Evolutionary conservation across 768 basidiomycete species (phyloP), one percentile per base, ranked within the genome.

Genomic region (button mushroom (Agaricus bisporus)): DNA sequence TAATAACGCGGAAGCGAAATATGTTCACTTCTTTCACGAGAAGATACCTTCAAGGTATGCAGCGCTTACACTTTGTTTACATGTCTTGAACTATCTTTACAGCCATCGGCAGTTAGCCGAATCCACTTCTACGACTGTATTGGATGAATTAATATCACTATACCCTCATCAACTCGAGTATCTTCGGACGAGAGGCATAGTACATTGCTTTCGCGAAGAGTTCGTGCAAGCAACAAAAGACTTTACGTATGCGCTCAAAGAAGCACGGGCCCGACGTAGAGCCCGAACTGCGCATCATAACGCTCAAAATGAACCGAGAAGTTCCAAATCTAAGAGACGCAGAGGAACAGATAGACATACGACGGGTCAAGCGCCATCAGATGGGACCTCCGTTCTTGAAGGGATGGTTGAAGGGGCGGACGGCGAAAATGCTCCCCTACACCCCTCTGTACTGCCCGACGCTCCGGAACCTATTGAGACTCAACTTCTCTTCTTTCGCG

Each of bases 21-120:
- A 94, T 64, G 91, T 95, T 2, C 86, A 93, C 62, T 95, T 95
- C 65, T 95, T 95, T 69, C 92, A 95, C 60, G 91, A 95, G 64
- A 94, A 92, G 71, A 95, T 95, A 59, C 92, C 92, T 18, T 94
- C 92, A 51, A 78, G 91, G 91, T 93, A 56, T 56, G 78, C 70
- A 5, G 4, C 14, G 12, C 35, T 20, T 35, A 43, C 18, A 43
- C 10, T 18, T 3, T 36, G 9, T 32, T 55, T 36, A 46, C 43
- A 55, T 25, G 36, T 29, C 15, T 39, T 14, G 17, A 28, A 37
- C 54, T 54, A 36, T 32, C 57, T 38, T 58, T 38, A 58, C 58
- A 52, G 43, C 49, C 63, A 46, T 60, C 91, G 91, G 59, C 91
- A 93, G 70, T 73, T 94, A 54, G 89, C 91, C 38, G 86, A 92